Evolutionary conservation across 768 basidiomycete genomes (phyloP).

Genomic region (Boletus pseudo-olivaceus): DNA sequence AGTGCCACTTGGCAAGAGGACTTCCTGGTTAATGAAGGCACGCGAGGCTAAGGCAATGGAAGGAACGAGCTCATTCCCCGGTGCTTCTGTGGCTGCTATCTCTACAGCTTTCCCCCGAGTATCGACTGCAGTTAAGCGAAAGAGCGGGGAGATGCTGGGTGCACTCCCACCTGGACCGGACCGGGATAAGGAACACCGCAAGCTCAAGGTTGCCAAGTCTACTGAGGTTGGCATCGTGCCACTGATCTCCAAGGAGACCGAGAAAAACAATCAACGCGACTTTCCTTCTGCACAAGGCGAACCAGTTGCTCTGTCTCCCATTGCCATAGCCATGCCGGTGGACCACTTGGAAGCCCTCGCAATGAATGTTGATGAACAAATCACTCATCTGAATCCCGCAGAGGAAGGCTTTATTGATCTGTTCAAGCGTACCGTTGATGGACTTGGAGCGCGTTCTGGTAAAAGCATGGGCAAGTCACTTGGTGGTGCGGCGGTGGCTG

Average conservation of each 20-base stretch:
- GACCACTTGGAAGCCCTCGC: conserved; percentile 22
- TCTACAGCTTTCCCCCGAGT: conserved; percentile 8
- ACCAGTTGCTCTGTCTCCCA: neutral
- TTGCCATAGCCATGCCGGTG: neutral
- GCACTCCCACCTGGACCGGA: conserved; percentile 11
- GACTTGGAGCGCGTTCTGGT: conserved; percentile 52
- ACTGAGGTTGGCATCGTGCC: conserved; percentile 33
- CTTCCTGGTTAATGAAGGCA: conserved; percentile 79
- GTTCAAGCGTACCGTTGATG: conserved; percentile 71
- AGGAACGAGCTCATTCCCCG: conserved; percentile 32
- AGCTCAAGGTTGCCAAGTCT: conserved; percentile 49
- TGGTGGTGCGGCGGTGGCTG: conserved; percentile 47
- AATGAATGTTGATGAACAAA: conserved; percentile 20
- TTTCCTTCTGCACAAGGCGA: conserved; percentile 3
- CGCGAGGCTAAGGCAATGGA: conserved; percentile 71
- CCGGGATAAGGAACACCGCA: conserved; percentile 41
- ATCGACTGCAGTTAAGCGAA: conserved; percentile 51
- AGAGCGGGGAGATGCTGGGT: conserved; percentile 52
- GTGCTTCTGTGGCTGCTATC: conserved; percentile 1
- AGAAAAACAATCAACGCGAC: conserved; percentile 2
- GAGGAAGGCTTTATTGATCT: conserved; percentile 55
- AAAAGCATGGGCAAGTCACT: conserved; percentile 63
- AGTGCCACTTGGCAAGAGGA: conserved; percentile 56
- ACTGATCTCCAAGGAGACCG: conserved; percentile 13
- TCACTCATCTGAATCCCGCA: conserved; percentile 6